These are phyloP conservation scores for Linnemannia exigua DNA, from an alignment of 192 early-diverging fungal genomes.

Conservation along the genomic window DNA sequence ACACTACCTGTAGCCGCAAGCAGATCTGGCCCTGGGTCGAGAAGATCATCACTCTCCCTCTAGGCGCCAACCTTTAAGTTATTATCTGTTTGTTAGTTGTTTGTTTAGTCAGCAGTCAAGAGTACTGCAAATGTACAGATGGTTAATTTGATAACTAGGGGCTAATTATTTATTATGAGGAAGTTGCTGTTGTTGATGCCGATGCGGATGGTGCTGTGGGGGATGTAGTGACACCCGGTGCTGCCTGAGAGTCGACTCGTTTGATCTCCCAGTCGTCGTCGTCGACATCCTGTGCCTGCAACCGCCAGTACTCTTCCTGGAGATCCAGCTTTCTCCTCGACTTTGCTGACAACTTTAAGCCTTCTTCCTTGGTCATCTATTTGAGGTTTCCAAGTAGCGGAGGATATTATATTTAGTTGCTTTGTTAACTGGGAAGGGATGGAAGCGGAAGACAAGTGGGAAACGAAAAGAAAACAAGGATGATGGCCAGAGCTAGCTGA, in stretches of 20 bases:
- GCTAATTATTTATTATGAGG: background rate
- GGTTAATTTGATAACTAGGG: too few species aligned
- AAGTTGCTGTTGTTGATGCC: background rate
- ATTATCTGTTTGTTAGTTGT: background rate
- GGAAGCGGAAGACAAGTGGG: background rate
- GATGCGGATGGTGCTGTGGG: conserved; percentile 3
- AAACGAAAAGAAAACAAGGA: background rate
- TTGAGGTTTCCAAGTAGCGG: too few species aligned
- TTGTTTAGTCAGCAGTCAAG: background rate
- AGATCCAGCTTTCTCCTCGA: conserved; percentile 72
- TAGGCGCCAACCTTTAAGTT: conserved; percentile 10
- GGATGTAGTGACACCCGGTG: conserved; percentile 45
- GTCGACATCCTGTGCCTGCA: conserved; percentile 50
- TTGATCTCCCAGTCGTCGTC: conserved; percentile 57
- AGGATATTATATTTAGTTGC: too few species aligned
- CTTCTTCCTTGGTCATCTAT: conserved; percentile 70
- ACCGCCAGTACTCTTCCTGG: conserved; percentile 80
- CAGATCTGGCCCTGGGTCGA: conserved; percentile 70
- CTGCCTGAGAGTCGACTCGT: conserved; percentile 33
- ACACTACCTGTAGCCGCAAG: conserved; percentile 71
- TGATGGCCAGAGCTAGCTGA: too few species aligned
- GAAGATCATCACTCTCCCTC: conserved; percentile 27
- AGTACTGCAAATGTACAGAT: background rate
- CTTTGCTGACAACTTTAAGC: conserved; percentile 60
- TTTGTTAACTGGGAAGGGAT: too few species aligned